These are phyloP conservation scores for Yamadazyma tumulicola DNA, from an alignment of 805 yeast species.

Conservation along the genomic window DNA sequence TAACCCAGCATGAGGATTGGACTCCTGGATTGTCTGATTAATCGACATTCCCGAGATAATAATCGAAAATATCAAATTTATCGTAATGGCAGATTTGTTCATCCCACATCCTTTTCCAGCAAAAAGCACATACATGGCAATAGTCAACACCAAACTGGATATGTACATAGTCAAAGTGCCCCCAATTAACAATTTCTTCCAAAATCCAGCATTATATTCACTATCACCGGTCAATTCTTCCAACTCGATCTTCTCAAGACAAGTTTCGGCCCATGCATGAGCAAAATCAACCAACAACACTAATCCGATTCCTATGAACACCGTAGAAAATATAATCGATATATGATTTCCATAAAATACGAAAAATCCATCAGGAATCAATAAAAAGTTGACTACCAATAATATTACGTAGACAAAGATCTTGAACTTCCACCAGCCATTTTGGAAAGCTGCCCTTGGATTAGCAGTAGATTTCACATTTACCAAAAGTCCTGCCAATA, in stretches of 20 bases:
- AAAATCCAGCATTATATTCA: slow-evolving; percentile 50
- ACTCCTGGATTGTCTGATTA: slow-evolving; percentile 81
- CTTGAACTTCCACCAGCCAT: slow-evolving; percentile 88
- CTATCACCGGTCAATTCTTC: slow-evolving; percentile 54
- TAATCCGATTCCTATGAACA: slow-evolving; percentile 86
- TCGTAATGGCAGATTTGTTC: slow-evolving; percentile 82
- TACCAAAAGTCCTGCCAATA: slow-evolving; percentile 61
- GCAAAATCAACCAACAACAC: slow-evolving; percentile 93
- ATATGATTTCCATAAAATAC: slow-evolving; percentile 88
- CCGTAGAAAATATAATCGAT: slow-evolving; percentile 77
- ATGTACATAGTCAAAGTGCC: slow-evolving; percentile 87
- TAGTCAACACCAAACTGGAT: slow-evolving; percentile 66
- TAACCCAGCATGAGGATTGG: slow-evolving; percentile 90
- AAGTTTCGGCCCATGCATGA: slow-evolving; percentile 97
- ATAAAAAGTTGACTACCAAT: slow-evolving; percentile 58
- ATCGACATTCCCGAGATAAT: slow-evolving; percentile 69
- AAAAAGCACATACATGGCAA: slow-evolving; percentile 78
- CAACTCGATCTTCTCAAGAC: slow-evolving; percentile 84
- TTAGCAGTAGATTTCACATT: slow-evolving; percentile 76
- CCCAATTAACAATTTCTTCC: slow-evolving; percentile 79
- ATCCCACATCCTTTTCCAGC: slow-evolving; percentile 78
- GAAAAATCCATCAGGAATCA: slow-evolving; percentile 82
- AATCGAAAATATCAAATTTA: slow-evolving; percentile 66
- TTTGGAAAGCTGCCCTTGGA: slow-evolving; percentile 79
- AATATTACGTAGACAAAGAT: slow-evolving; percentile 56